Conservation (phyloP, 2,329 filamentous ascomycete genomes). For the Hypoxylon sp. region DNA sequence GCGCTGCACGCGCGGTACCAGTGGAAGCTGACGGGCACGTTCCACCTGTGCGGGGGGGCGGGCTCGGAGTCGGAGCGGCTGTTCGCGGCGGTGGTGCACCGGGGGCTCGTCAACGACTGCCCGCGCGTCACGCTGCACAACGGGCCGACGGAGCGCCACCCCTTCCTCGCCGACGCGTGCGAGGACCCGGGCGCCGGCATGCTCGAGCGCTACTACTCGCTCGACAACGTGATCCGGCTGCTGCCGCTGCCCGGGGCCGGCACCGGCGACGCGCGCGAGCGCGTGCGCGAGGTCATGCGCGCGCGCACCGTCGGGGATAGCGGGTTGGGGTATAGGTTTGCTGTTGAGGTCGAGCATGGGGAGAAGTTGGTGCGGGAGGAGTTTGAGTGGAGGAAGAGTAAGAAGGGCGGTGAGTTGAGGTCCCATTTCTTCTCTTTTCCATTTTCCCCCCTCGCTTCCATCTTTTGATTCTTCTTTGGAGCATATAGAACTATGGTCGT, state of each 20-base stretch:
- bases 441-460: not conserved
- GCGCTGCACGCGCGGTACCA: slow-evolving; percentile 8
- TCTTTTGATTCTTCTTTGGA: not conserved
- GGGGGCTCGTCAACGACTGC: not conserved
- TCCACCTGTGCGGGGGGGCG: slow-evolving; percentile 5
- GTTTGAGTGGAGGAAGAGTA: slow-evolving; percentile 5
- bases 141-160: not conserved
- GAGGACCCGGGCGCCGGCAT: not conserved
- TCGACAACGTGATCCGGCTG: not conserved
- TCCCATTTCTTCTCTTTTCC: not conserved
- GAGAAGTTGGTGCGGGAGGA: not conserved
- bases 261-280: not conserved
- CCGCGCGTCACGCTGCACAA: slow-evolving; percentile 2
- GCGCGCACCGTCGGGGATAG: not conserved
- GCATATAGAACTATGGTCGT: too few species aligned
- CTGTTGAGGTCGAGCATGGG: not conserved
- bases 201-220: not conserved
- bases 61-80: not conserved
- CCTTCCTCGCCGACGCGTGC: not conserved
- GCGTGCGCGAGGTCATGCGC: not conserved
- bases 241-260: not conserved
- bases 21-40: slow-evolving; percentile 3
- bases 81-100: not conserved
- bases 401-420: slow-evolving; percentile 3
- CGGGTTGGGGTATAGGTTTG: not conserved